Percentiles rank a stretch among this genome's conserved stretches.
Conservation (phyloP, 495 filamentous ascomycete species). For the Bombardia bombarda region DNA sequence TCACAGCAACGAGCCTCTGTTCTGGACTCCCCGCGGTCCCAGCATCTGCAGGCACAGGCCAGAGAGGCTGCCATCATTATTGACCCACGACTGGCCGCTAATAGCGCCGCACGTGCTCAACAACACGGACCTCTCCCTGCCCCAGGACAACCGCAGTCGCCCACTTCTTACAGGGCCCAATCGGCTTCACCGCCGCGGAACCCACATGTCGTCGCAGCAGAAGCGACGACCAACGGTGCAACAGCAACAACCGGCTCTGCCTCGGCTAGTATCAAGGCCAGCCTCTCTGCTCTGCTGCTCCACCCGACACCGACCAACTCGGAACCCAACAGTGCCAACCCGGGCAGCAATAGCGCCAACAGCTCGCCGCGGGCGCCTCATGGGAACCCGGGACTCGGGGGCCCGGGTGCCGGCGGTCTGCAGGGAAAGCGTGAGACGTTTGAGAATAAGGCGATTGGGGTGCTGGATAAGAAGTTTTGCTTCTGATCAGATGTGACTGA, state of each 20-base stretch:
- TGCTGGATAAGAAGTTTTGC: slow-evolving; percentile 49
- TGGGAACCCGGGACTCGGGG: neutral
- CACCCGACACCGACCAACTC: slow-evolving; percentile 27
- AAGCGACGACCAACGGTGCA: slow-evolving; percentile 17
- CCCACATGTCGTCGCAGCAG: too few species aligned
- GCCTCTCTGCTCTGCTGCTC: slow-evolving; percentile 29
- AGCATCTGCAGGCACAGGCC: slow-evolving; percentile 25
- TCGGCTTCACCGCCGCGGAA: slow-evolving; percentile 29
- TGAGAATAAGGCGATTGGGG: slow-evolving; percentile 59
- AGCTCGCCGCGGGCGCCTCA: slow-evolving; percentile 23
- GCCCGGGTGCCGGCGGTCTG: neutral
- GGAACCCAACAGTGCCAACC: slow-evolving; percentile 32
- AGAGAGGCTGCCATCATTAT: slow-evolving; percentile 28
- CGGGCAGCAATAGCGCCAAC: slow-evolving; percentile 24
- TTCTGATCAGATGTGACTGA: neutral
- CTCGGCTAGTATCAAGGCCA: slow-evolving; percentile 24
- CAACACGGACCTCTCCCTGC: slow-evolving; percentile 24
- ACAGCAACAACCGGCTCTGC: neutral
- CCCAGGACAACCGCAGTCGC: slow-evolving; percentile 6
- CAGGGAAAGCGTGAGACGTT: slow-evolving; percentile 11
- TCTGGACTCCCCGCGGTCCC: slow-evolving; percentile 28
- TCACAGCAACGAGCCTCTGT: slow-evolving; percentile 11
- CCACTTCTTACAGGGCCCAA: slow-evolving; percentile 6
- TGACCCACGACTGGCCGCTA: slow-evolving; percentile 22
- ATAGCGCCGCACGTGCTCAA: slow-evolving; percentile 15